Percentiles rank a stretch among this genome's conserved stretches.
phyloP scores from a whole-genome alignment of 1,284 basidiomycete species.

The Pterulicium gracile region DNA sequence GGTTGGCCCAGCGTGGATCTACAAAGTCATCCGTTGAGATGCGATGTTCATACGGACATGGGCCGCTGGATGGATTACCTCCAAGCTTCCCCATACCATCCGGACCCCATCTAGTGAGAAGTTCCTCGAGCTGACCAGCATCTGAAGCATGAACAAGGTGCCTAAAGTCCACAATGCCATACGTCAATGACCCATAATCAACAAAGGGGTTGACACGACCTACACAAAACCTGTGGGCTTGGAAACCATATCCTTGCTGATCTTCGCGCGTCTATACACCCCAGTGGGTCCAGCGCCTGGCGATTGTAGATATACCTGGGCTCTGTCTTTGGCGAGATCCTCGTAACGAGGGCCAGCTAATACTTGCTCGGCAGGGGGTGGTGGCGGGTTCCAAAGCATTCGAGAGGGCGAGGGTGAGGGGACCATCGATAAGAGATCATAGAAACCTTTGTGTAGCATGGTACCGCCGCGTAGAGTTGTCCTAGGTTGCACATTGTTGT shows the following conservation, averaged over 20 bases:
- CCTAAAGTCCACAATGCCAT: slow-evolving; percentile 31
- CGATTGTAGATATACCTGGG: slow-evolving; percentile 14
- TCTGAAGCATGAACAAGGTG: slow-evolving; percentile 93
- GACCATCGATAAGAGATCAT: slow-evolving; percentile 75
- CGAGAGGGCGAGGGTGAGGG: slow-evolving; percentile 58
- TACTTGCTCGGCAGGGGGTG: slow-evolving; percentile 22
- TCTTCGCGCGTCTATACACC: slow-evolving; percentile 43
- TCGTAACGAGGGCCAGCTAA: slow-evolving; percentile 53
- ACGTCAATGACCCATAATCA: slow-evolving; percentile 8
- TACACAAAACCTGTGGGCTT: slow-evolving; percentile 79
- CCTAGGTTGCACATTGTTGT: slow-evolving; percentile 26
- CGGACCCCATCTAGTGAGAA: slow-evolving; percentile 83
- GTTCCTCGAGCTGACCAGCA: slow-evolving; percentile 82
- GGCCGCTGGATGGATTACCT: slow-evolving; percentile 39
- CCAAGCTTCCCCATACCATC: slow-evolving; percentile 88
- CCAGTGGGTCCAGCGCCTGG: slow-evolving; percentile 16
- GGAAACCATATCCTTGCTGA: slow-evolving; percentile 83
- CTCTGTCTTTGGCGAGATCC: slow-evolving; percentile 23
- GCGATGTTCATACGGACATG: slow-evolving; percentile 13
- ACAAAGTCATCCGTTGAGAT: slow-evolving; percentile 12
- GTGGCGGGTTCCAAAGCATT: slow-evolving; percentile 42
- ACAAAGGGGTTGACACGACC: slow-evolving; percentile 22
- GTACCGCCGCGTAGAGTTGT: slow-evolving; percentile 53
- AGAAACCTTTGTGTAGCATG: slow-evolving; percentile 76
- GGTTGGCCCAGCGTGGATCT: slow-evolving; percentile 88